Base-by-base conservation (phyloP, 139 green algal genomes). In the Chlorella sorokiniana region DNA sequence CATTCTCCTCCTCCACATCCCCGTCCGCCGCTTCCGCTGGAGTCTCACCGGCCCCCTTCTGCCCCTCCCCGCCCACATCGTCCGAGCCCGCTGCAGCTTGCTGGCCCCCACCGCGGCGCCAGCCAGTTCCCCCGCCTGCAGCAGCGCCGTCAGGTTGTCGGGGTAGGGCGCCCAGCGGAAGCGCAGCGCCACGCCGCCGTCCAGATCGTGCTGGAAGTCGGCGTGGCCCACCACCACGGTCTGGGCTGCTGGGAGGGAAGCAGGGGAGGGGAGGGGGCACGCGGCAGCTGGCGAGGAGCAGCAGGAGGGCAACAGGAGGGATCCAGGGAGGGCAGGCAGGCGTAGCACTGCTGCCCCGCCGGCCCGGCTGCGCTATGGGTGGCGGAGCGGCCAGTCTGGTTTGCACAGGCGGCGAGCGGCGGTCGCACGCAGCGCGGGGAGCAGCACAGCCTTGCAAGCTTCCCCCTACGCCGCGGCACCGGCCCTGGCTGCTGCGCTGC, bases 81-180 rank as follows among this genome's bases (percentile, higher is more conserved):
- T 48, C 41, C 40, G 37, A 22, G 42, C 4, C 42, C 44, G 67
- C 52, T 1, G 4, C 20, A 3, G 52, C 67, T 35, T 40, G 0
- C 23, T 38, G 11, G 23, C 48, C 25, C 16, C 35, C 35, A 16
- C 56, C 56, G 18, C 56, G 29, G 56, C 56, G 6, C 18, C 56
- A 10, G 56, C 56, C 31, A 42, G 31, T 45, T 35, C 38, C 44
- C 22, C 69, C 69, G 33, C 52, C 3, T 29, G 16, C 20, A 81
- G 59, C 11, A 81, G 38, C 0, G 56, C 78, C 20, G 78, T 83
- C 11, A 83, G 45, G 65, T 83, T 83, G 37, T 11, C 7, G 3
- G 78, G 78, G 51, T 69, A 83, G 51, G 65, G 65, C 0, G 41
- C 56, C 78, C 78, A 83, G 22, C 56, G 62, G 45, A 82, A 81